Conservation (phyloP, 2,329 filamentous ascomycete species). For the Xylaria sp. region DNA sequence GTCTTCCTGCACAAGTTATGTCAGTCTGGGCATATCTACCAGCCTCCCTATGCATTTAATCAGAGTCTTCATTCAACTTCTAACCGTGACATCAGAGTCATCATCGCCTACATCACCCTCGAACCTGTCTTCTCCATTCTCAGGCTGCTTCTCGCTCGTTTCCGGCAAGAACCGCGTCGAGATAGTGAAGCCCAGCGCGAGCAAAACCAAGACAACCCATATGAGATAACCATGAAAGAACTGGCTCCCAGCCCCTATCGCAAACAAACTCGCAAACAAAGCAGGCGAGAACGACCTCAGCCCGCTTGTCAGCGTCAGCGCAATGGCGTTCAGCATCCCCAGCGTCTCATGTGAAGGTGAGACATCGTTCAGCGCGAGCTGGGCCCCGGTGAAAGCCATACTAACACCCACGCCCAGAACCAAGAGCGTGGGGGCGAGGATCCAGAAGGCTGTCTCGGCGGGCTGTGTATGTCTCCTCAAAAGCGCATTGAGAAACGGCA, state of each 20-base stretch:
- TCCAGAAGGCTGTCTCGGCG: slow-evolving; percentile 66
- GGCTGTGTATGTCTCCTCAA: slow-evolving; percentile 58
- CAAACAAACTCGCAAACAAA: slow-evolving; percentile 74
- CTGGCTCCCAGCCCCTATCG: slow-evolving; percentile 71
- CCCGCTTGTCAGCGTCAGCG: slow-evolving; percentile 69
- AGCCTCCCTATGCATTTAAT: no score
- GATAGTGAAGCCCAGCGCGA: slow-evolving; percentile 43
- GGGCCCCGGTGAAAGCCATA: slow-evolving; percentile 77
- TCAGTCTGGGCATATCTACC: no score
- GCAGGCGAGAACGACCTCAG: slow-evolving; percentile 75
- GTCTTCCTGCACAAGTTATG: no score
- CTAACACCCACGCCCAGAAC: slow-evolving; percentile 70
- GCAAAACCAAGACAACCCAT: slow-evolving; percentile 67
- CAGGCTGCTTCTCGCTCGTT: slow-evolving; percentile 16
- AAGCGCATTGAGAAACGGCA: slow-evolving; percentile 67
- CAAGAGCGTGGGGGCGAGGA: slow-evolving; percentile 57
- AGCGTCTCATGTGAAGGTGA: slow-evolving; percentile 72
- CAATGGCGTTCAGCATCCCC: slow-evolving; percentile 77
- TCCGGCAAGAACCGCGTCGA: slow-evolving; percentile 26
- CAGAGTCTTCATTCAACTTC: background rate
- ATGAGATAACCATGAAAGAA: slow-evolving; percentile 73
- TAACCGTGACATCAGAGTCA: slow-evolving; percentile 9
- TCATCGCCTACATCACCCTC: slow-evolving; percentile 3
- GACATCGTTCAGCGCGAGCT: slow-evolving; percentile 80
- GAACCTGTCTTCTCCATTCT: background rate